Conservation (phyloP, 2,329 filamentous ascomycete species). For the Fusarium continuum region DNA sequence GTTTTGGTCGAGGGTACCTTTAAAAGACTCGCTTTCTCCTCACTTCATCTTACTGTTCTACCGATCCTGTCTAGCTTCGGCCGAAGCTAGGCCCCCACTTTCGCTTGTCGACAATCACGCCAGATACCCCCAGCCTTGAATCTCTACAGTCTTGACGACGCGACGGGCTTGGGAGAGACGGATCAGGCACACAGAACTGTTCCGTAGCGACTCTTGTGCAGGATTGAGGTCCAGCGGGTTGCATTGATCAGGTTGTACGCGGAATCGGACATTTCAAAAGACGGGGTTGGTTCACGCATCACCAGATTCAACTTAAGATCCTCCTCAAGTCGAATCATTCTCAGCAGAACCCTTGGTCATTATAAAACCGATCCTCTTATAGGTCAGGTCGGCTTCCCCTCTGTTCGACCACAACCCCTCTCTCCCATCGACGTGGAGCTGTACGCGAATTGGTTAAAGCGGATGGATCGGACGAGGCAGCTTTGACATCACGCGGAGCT, state of each 20-base stretch:
- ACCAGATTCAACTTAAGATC: conserved; percentile 19
- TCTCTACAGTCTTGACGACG: background rate
- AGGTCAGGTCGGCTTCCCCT: background rate
- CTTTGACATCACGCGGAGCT: conserved; percentile 37
- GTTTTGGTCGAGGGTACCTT: background rate
- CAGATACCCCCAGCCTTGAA: conserved; percentile 15
- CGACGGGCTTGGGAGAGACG: background rate
- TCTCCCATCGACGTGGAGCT: background rate
- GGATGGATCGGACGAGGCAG: conserved; percentile 37
- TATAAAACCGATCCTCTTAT: background rate
- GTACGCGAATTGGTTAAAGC: conserved; percentile 12
- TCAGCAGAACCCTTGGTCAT: background rate
- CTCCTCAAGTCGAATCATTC: conserved; percentile 9
- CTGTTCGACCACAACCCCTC: background rate
- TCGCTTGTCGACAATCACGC: conserved; percentile 33
- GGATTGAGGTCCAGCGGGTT: background rate
- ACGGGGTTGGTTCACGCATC: conserved; percentile 15
- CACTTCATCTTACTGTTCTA: conserved; percentile 9
- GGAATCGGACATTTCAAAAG: background rate
- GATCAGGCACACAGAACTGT: background rate
- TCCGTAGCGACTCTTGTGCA: background rate
- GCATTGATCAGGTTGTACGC: background rate
- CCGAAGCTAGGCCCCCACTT: conserved; percentile 30
- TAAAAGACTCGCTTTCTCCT: background rate
- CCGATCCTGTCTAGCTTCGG: conserved; percentile 10